Evolutionary conservation across 495 filamentous ascomycete genomes (phyloP), one percentile per base, ranked within the genome.

Genomic region (Xylaria curta): DNA sequence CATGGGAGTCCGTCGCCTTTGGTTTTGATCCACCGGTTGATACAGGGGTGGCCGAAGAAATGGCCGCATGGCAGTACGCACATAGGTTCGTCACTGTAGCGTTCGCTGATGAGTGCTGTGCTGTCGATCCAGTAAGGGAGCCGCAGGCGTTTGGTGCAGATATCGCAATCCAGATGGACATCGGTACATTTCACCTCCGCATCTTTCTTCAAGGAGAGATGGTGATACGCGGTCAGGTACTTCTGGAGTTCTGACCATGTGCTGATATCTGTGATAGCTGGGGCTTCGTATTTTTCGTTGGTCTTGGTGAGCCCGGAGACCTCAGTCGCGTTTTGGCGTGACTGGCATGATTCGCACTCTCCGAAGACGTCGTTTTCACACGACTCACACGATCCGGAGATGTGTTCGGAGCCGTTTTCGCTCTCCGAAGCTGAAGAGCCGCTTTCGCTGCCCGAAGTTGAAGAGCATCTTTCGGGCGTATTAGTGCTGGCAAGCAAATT

Each of bases 41-140:
- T 46, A 3, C 61, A 63, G 0, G 9, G 4, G 17, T 28, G 1
- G 21, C 61, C 61, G 61, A 63, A 63, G 24, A 44, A 63, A 21
- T 63, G 61, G 0, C 61, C 61, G 40, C 61, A 63, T 6, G 61
- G 61, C 1, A 63, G 61, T 0, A 63, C n/a, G n/a, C n/a, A n/a
- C n/a, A n/a, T n/a, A n/a, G n/a, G n/a, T n/a, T n/a, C n/a, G n/a
- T n/a, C n/a, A n/a, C n/a, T n/a, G n/a, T n/a, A n/a, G n/a, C n/a
- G n/a, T n/a, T n/a, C n/a, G n/a, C n/a, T n/a, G n/a, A n/a, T n/a
- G n/a, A n/a, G n/a, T n/a, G n/a, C n/a, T 6, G 36, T 38, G 36
- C 36, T 7, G 6, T 33, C 61, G 1, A 63, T 4, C 61, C 61
- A 63, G 4, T 1, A 0, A 2, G 61, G 61, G 12, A 63, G n/a